phyloP scores from a whole-genome alignment of 1,284 basidiomycete species.

The Xerocomus cyaneibrunnescens region DNA sequence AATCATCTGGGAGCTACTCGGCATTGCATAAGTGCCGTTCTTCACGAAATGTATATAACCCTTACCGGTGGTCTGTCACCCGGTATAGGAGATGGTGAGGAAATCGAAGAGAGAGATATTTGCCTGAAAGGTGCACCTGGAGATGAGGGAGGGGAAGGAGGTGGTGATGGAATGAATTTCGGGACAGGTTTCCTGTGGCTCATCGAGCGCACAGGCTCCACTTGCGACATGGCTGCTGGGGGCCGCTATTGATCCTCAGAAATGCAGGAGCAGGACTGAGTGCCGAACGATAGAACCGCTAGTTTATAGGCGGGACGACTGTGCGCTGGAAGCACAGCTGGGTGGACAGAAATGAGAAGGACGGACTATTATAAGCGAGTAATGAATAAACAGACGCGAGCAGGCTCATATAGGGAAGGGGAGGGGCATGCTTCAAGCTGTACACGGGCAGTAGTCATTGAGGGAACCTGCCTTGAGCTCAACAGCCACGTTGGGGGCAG shows the following conservation, averaged over 20 bases:
- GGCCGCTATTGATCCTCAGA: slow-evolving; percentile 6
- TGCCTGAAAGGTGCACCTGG: slow-evolving; percentile 33
- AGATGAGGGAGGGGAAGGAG: slow-evolving; percentile 42
- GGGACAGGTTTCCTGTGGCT: slow-evolving; percentile 69
- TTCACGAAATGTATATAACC: neutral
- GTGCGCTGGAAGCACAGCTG: slow-evolving; percentile 28
- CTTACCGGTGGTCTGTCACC: slow-evolving; percentile 49
- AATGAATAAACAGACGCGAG: slow-evolving; percentile 30
- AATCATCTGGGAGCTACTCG: slow-evolving; percentile 50
- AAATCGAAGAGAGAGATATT: slow-evolving; percentile 31
- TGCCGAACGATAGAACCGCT: slow-evolving; percentile 10
- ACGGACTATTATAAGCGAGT: slow-evolving; percentile 30
- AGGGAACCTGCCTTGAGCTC: slow-evolving; percentile 37
- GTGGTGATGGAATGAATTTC: slow-evolving; percentile 59
- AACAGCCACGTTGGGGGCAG: slow-evolving; percentile 37
- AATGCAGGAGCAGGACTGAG: slow-evolving; percentile 10
- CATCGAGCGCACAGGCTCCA: slow-evolving; percentile 42
- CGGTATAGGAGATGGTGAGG: slow-evolving; percentile 24
- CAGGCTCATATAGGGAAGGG: slow-evolving; percentile 35
- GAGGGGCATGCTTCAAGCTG: slow-evolving; percentile 33
- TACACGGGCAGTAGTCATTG: slow-evolving; percentile 36
- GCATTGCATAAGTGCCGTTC: slow-evolving; percentile 10
- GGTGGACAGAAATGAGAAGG: slow-evolving; percentile 32
- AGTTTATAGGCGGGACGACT: slow-evolving; percentile 14
- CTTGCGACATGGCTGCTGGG: slow-evolving; percentile 25